Percentiles rank a stretch among this genome's conserved stretches.
phyloP scores from a whole-genome alignment of 2,329 filamentous ascomycete genomes.

The Corynespora cassiicola region DNA sequence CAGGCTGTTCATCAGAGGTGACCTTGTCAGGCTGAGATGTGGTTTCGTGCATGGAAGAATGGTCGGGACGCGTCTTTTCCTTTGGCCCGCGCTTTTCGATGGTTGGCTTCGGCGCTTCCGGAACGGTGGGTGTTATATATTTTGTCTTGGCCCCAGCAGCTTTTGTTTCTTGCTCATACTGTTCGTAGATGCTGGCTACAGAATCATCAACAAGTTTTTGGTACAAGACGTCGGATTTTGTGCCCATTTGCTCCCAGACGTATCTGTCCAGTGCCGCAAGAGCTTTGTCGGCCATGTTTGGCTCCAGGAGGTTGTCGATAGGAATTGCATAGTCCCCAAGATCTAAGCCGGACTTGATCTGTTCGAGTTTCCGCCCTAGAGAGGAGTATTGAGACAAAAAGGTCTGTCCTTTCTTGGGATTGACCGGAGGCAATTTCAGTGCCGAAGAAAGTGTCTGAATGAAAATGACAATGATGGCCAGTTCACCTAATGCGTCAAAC shows the following conservation, averaged over 20 bases:
- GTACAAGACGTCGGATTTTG: constrained; percentile 53
- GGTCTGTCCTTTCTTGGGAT: constrained; percentile 48
- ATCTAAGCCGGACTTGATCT: constrained; percentile 49
- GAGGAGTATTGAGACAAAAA: constrained; percentile 44
- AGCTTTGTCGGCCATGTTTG: constrained; percentile 45
- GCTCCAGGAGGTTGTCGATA: constrained; percentile 52
- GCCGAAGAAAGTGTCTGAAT: constrained; percentile 46
- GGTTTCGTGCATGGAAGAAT: constrained; percentile 43
- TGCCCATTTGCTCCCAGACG: constrained; percentile 47
- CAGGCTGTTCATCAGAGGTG: neutral
- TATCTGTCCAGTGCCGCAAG: constrained; percentile 47
- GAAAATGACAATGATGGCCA: constrained; percentile 50
- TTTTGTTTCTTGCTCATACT: constrained; percentile 23
- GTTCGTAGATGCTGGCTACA: constrained; percentile 39
- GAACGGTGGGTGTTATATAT: constrained; percentile 12
- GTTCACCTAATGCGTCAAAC: constrained; percentile 41
- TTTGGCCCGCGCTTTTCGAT: constrained; percentile 49
- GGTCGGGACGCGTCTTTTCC: constrained; percentile 52
- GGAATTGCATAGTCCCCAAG: constrained; percentile 50
- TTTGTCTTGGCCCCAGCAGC: constrained; percentile 22
- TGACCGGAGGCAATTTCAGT: constrained; percentile 43
- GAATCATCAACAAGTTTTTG: constrained; percentile 51
- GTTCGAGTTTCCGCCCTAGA: constrained; percentile 48
- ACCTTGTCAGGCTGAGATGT: constrained; percentile 18
- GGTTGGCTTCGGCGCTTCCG: constrained; percentile 22